Conservation (phyloP, 768 basidiomycete genomes). For the Panus rudis region DNA sequence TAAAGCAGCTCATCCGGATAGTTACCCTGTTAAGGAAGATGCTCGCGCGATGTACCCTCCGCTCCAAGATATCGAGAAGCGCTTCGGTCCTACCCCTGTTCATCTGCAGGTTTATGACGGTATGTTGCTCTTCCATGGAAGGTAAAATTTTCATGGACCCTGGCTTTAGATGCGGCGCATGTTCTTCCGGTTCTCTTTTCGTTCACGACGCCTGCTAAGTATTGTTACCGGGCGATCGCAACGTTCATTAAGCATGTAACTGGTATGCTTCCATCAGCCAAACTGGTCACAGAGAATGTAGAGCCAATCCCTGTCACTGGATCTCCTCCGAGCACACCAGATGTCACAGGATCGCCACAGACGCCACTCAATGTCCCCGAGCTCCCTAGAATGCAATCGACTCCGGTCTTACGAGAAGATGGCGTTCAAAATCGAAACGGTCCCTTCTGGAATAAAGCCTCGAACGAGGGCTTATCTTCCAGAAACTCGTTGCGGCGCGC, state of each 20-base stretch:
- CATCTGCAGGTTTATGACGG: slow-evolving; percentile 94
- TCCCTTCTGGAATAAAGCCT: too few species aligned
- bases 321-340: slow-evolving; percentile 10
- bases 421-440: too few species aligned
- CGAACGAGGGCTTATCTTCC: too few species aligned
- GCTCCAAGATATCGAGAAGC: slow-evolving; percentile 46
- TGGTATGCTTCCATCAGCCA: slow-evolving; percentile 28
- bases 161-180: slow-evolving; percentile 54
- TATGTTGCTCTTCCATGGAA: slow-evolving; percentile 27
- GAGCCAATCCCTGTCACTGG: slow-evolving; percentile 11
- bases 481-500: too few species aligned
- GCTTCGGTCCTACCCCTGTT: slow-evolving; percentile 62
- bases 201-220: slow-evolving; percentile 74
- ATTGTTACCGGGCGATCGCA: slow-evolving; percentile 72
- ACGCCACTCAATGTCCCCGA: too few species aligned
- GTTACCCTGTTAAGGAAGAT: slow-evolving; percentile 45
- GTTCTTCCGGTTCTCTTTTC: slow-evolving; percentile 67
- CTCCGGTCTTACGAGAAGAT: too few species aligned
- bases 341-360: too few species aligned
- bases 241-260: slow-evolving; percentile 63
- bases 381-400: too few species aligned
- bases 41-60: slow-evolving; percentile 48
- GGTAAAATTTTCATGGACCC: slow-evolving; percentile 4
- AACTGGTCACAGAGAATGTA: slow-evolving; percentile 1
- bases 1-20: slow-evolving; percentile 79